Percentiles rank a stretch among this genome's conserved stretches.
These are phyloP conservation scores for Plantago ovata DNA, from an alignment of 257 asterid genomes.

Conservation along the genomic window DNA sequence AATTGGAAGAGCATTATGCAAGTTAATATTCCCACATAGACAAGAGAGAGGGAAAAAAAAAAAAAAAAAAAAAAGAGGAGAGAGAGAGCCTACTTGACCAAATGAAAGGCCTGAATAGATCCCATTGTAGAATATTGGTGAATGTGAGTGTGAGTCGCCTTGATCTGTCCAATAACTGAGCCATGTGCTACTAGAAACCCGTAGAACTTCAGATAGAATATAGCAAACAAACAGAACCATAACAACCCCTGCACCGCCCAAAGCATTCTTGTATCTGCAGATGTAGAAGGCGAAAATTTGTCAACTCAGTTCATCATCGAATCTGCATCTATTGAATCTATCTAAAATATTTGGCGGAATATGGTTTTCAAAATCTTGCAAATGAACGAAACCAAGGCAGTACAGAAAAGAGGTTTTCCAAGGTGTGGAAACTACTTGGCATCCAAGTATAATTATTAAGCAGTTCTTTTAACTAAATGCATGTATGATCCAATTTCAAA, in stretches of 20 bases:
- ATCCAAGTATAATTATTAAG: too few relatives aligned
- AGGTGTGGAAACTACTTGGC: too few relatives aligned
- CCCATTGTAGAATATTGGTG: constrained; percentile 64
- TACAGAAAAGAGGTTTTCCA: too few relatives aligned
- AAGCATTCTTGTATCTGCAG: constrained; percentile 80
- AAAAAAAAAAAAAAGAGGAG: too few relatives aligned
- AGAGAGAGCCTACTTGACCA: constrained; percentile 66
- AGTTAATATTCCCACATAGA: constrained; percentile 2
- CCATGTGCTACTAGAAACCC: constrained; percentile 93
- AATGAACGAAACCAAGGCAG: too few relatives aligned
- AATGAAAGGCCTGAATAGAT: constrained; percentile 64
- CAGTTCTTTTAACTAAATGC: too few relatives aligned
- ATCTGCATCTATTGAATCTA: constrained; percentile 3
- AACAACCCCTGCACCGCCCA: constrained; percentile 92
- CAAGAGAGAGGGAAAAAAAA: too few relatives aligned
- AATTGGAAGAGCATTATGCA: constrained; percentile 20
- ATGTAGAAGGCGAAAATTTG: constrained; percentile 13
- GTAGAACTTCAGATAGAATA: constrained; percentile 54
- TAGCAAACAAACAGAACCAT: constrained; percentile 61
- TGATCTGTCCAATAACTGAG: constrained; percentile 82
- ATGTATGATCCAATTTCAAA: too few relatives aligned
- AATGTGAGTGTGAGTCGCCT: constrained; percentile 32
- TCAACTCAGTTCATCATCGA: background rate
- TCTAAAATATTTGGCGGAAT: too few relatives aligned
- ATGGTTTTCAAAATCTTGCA: too few relatives aligned